Evolutionary conservation across 2,329 filamentous ascomycete species (phyloP).

Genomic region (Fusarium cicatricum): DNA sequence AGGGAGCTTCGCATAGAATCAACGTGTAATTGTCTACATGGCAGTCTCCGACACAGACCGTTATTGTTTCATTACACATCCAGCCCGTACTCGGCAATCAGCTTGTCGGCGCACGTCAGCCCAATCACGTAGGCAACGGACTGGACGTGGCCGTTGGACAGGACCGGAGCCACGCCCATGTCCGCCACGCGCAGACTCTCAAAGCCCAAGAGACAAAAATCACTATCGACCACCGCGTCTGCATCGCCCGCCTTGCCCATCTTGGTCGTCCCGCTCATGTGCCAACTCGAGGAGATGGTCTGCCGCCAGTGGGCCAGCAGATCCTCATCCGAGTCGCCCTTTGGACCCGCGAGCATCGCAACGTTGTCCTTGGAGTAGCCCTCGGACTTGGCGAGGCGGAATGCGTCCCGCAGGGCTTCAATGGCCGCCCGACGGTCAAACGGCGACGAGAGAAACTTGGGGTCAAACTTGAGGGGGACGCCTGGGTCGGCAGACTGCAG

Average conservation of each 20-base stretch:
- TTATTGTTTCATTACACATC: neutral
- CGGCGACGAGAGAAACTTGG: constrained; percentile 60
- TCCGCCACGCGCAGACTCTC: constrained; percentile 33
- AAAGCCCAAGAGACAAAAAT: constrained; percentile 32
- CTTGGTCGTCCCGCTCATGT: constrained; percentile 64
- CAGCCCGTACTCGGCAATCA: constrained; percentile 28
- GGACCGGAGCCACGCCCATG: constrained; percentile 39
- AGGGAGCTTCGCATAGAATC: too few species aligned
- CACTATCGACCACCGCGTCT: constrained; percentile 57
- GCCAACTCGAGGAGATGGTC: constrained; percentile 58
- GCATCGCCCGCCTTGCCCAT: constrained; percentile 59
- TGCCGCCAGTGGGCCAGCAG: constrained; percentile 56
- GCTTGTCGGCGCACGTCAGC: constrained; percentile 58
- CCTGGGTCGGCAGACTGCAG: constrained; percentile 61
- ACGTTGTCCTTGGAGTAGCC: constrained; percentile 55
- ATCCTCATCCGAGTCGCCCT: constrained; percentile 61
- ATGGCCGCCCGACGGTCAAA: constrained; percentile 63
- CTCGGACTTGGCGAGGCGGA: constrained; percentile 51
- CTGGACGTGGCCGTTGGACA: constrained; percentile 61
- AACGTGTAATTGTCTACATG: too few species aligned
- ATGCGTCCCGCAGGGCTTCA: constrained; percentile 55
- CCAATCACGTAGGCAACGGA: constrained; percentile 63
- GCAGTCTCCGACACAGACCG: too few species aligned
- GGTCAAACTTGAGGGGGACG: constrained; percentile 60
- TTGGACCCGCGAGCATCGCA: constrained; percentile 52